Evolutionary conservation across 2,329 filamentous ascomycete genomes (phyloP).

Genomic region (Ceratocystis eucalypticola): DNA sequence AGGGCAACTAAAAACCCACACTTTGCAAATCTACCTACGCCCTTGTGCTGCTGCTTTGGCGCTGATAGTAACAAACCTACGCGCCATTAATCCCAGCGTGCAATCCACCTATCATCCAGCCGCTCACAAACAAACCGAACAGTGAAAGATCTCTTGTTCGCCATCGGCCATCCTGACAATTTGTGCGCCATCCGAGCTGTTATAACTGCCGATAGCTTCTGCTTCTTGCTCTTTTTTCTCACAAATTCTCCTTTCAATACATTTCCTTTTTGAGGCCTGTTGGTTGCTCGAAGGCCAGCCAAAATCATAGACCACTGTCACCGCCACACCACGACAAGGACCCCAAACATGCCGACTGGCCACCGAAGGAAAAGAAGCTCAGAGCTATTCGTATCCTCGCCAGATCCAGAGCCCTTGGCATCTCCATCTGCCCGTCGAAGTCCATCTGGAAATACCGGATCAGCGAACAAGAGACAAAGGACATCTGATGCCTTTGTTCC

Average conservation of each 20-base stretch:
- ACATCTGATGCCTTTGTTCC: neutral
- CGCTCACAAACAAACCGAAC: neutral
- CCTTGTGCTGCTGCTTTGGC: neutral
- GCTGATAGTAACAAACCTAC: neutral
- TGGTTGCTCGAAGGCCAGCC: no score
- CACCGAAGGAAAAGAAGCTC: slow-evolving; percentile 4
- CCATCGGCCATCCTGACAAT: no score
- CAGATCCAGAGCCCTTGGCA: neutral
- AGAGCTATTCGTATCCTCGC: slow-evolving; percentile 1
- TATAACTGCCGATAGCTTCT: neutral
- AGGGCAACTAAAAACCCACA: neutral
- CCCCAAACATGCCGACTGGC: slow-evolving; percentile 1
- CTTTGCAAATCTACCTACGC: neutral
- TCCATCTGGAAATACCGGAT: neutral
- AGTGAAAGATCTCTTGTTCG: no score
- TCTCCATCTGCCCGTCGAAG: neutral
- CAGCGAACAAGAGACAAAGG: slow-evolving; percentile 2
- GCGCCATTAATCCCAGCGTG: neutral
- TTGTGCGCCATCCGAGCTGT: neutral
- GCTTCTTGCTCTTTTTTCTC: no score
- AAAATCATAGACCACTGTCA: no score
- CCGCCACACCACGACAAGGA: neutral
- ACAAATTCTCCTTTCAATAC: neutral
- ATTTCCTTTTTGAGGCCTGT: neutral
- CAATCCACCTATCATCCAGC: neutral